Percentiles rank a stretch among this genome's conserved stretches.
phyloP scores from a whole-genome alignment of 139 green algal genomes.

The Prasinococcaceae sp. region DNA sequence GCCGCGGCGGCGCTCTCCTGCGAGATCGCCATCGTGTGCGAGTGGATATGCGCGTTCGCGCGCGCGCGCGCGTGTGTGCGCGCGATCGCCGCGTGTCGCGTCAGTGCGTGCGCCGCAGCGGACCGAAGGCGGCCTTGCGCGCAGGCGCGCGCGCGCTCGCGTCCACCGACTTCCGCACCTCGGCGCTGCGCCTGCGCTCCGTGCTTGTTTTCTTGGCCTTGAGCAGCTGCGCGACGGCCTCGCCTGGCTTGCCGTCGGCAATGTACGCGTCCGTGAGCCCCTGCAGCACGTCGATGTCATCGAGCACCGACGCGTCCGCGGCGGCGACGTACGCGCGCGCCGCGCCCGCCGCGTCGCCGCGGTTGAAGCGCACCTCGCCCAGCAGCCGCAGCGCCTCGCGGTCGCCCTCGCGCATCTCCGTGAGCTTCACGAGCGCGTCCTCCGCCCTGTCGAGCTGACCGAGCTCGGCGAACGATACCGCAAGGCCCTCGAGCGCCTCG shows the following conservation, averaged over 20 bases:
- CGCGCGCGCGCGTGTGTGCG: not conserved
- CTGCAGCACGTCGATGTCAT: slow-evolving; percentile 11
- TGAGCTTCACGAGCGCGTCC: slow-evolving; percentile 2
- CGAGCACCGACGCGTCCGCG: not conserved
- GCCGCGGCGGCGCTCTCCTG: not conserved
- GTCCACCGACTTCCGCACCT: not conserved
- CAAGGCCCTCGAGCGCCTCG: slow-evolving; percentile 7
- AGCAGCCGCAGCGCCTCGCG: slow-evolving; percentile 9
- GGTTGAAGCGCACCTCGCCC: slow-evolving; percentile 1
- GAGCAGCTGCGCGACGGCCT: slow-evolving; percentile 2
- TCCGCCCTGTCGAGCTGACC: slow-evolving; percentile 7
- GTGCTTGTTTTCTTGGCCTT: not conserved
- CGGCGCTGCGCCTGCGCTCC: no score
- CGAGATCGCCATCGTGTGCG: not conserved
- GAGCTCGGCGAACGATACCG: slow-evolving; percentile 14
- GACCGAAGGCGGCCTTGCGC: not conserved
- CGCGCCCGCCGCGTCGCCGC: not conserved
- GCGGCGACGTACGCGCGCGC: not conserved
- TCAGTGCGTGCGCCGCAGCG: slow-evolving; percentile 1
- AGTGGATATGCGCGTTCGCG: not conserved
- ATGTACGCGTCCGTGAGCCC: slow-evolving; percentile 13
- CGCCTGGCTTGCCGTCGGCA: not conserved
- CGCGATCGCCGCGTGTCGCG: not conserved
- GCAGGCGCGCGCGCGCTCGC: not conserved
- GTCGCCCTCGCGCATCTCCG: not conserved